phyloP scores from a whole-genome alignment of 441 rosid genomes.

The Rhodomyrtus psidioides region DNA sequence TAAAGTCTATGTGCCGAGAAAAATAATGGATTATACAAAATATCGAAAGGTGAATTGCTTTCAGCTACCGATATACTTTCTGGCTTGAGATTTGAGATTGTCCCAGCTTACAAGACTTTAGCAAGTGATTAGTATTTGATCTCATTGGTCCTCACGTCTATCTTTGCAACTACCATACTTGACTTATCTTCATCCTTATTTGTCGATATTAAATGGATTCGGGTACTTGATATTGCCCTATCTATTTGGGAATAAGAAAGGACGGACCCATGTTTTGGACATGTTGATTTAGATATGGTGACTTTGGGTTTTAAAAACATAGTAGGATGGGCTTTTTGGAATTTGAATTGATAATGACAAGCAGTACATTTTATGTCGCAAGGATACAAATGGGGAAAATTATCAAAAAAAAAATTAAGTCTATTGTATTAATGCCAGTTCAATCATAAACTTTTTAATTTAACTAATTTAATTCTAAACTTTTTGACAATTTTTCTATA shows the following conservation, averaged over 20 bases:
- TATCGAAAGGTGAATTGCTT: neutral
- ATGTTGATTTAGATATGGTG: neutral
- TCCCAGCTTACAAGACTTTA: neutral
- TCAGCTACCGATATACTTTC: too few species aligned
- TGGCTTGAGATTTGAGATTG: neutral
- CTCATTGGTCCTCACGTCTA: neutral
- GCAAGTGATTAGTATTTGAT: neutral
- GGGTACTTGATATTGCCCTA: neutral
- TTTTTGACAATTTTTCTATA: too few species aligned
- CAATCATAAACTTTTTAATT: too few species aligned
- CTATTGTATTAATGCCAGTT: neutral
- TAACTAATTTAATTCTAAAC: rapidly evolving
- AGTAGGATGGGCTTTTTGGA: neutral
- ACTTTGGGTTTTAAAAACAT: neutral
- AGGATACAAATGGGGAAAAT: neutral
- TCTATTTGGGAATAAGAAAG: neutral
- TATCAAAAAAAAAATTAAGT: neutral
- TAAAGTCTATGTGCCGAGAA: neutral
- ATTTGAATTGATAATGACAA: neutral
- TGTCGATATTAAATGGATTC: neutral
- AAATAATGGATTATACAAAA: too few species aligned
- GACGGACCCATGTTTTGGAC: neutral
- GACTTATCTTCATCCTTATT: neutral
- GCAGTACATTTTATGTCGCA: neutral
- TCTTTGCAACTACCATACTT: neutral